Conservation (phyloP, 371 early-diverging fungal species). For the Batrachochytrium dendrobatidis region DNA sequence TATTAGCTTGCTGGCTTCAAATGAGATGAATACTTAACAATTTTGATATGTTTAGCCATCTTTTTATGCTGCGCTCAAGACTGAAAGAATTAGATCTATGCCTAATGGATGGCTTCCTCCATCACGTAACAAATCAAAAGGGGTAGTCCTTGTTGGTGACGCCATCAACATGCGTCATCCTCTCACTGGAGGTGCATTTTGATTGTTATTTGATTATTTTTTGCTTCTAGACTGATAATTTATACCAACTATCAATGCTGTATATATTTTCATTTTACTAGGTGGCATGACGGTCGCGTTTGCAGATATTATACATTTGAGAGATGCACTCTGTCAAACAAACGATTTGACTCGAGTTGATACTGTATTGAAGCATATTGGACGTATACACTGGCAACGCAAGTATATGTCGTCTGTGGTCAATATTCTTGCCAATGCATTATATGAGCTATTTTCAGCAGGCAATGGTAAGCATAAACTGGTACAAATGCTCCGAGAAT, state of each 20-base stretch:
- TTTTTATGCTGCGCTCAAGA: constrained; percentile 64
- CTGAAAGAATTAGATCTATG: constrained; percentile 74
- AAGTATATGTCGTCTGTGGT: constrained; percentile 65
- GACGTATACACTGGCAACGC: constrained; percentile 67
- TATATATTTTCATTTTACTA: no score
- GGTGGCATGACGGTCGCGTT: constrained; percentile 95
- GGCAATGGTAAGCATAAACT: no score
- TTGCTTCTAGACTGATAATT: neutral
- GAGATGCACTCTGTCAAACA: constrained; percentile 42
- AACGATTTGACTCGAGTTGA: constrained; percentile 38
- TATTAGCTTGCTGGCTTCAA: constrained; percentile 1
- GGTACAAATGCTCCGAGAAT: constrained; percentile 35
- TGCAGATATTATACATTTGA: constrained; percentile 72
- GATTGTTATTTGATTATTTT: constrained; percentile 16
- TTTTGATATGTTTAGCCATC: constrained; percentile 31
- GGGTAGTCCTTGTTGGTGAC: constrained; percentile 82
- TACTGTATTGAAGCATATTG: constrained; percentile 50
- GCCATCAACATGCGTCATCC: constrained; percentile 93
- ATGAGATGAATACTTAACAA: neutral
- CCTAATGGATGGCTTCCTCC: constrained; percentile 84
- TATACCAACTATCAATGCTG: neutral
- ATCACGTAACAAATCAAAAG: constrained; percentile 52
- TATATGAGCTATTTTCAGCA: constrained; percentile 82
- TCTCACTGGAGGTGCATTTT: constrained; percentile 89
- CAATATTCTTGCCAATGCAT: constrained; percentile 84